Evolutionary conservation across 1,284 basidiomycete genomes (phyloP), one percentile per base, ranked within the genome.

Genomic region (Ustilago crameri): DNA sequence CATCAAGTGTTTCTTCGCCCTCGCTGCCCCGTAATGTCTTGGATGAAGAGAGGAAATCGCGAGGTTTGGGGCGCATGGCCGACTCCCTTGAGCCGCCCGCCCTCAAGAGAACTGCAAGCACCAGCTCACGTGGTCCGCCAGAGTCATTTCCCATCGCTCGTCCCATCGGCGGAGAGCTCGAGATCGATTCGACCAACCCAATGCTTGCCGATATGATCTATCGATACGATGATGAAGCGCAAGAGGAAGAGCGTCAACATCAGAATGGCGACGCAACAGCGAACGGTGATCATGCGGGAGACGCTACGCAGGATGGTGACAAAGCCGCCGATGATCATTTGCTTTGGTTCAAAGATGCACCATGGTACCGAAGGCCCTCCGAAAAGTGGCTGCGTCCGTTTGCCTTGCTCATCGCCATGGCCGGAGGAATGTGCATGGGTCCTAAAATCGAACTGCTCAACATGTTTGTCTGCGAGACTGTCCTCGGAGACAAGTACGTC

Each of bases 381-480:
- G 73, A 75, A 27, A 53, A 70, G 35, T 81, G 78, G 76, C 54
- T 82, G 8, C 47, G 74, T 24, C 80, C 78, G 0, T 59, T 81
- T 30, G 65, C 72, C 15, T 55, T 82, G 9, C 37, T 80, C 24
- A 70, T 81, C 40, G 56, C 79, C 18, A 49, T 76, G 34, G 68
- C 73, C 3, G 61, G 61, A 5, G 80, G 81, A 5, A 74, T 80
- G 50, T 59, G 75, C 58, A 75, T 83, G 52, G 72, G 78, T 15
- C 72, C 79, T 15, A 74, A 75, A 20, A 57, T 79, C 43, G 80
- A 81, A 59, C 63, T 83, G 15, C 73, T 75, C 54, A 74, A 74
- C 44, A 66, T 78, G 52, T 56, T 83, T 32, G 65, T 78, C 27
- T 83, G 81, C 69, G 73, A 82, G 30, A 42, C 71, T 10, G 58